Evolutionary conservation across 768 basidiomycete species (phyloP).

Genomic region (Phallus indusiatus): DNA sequence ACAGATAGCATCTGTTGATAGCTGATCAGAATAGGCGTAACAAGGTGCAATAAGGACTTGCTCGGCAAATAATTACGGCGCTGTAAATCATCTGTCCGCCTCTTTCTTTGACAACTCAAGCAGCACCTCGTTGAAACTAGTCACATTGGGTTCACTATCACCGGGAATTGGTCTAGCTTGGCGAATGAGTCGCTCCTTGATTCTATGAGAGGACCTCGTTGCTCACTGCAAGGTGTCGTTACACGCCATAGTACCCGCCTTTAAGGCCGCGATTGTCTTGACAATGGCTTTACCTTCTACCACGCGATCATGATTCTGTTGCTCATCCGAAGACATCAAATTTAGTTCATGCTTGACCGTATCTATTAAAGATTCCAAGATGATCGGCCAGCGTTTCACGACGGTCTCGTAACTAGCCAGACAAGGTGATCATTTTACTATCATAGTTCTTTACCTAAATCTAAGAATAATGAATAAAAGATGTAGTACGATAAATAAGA

Average conservation of each 20-base stretch:
- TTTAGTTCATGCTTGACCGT: slow-evolving; percentile 4
- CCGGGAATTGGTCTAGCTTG: slow-evolving; percentile 50
- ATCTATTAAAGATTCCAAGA: slow-evolving; percentile 74
- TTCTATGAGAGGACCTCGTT: slow-evolving; percentile 16
- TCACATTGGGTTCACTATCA: slow-evolving; percentile 64
- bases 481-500: not conserved
- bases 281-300: slow-evolving; percentile 77
- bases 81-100: slow-evolving; percentile 77
- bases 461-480: slow-evolving; percentile 34
- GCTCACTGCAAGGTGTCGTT: slow-evolving; percentile 58
- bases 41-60: slow-evolving; percentile 30
- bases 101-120: slow-evolving; percentile 32
- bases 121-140: slow-evolving; percentile 74
- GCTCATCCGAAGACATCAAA: slow-evolving; percentile 14
- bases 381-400: slow-evolving; percentile 54
- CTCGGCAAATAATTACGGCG: slow-evolving; percentile 97
- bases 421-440: not conserved
- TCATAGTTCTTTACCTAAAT: slow-evolving; percentile 45
- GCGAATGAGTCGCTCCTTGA: not conserved
- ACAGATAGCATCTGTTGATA: slow-evolving; percentile 61
- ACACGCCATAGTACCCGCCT: slow-evolving; percentile 83
- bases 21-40: not conserved
- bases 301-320: slow-evolving; percentile 21
- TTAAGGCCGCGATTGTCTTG: slow-evolving; percentile 60
- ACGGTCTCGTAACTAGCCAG: slow-evolving; percentile 66